Base-by-base conservation (phyloP, 2,329 filamentous ascomycete species). In the Allantophomopsis cytisporea region DNA sequence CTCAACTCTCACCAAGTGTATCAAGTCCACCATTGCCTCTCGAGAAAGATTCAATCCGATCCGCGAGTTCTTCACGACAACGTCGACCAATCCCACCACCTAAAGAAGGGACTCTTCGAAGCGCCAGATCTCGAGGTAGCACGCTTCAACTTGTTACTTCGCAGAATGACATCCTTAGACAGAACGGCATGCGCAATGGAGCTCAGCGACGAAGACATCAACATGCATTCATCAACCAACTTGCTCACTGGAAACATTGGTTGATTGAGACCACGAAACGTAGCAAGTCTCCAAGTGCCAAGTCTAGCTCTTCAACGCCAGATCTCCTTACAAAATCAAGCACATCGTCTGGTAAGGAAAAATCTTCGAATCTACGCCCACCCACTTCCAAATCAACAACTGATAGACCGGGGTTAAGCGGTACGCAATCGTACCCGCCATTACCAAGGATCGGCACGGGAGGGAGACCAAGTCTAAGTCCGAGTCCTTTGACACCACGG, bases 401-500 rank as follows among this genome's bases (percentile, higher is more conserved):
- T 43, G 55, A 17, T 46, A 62, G 40, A 45, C 53, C 33, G 43
- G 51, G 39, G 48, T 60, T 21, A 50, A 56, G 17, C 54, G 59
- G 21, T 50, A 59, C 39, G 32, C 49, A 43, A 46, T 45, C 33
- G 35, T 57, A 49, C 44, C 55, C 45, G 40, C 53, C 37, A 41
- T 46, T 59, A 31, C 46, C 54, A 28, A 54, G 56, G n/a, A 53
- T 59, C 34, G 54, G 60, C 45, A 55, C 65, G 43, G 74, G 77
- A 52, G 80, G 80, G 51, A 74, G 86, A 13, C 82, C 86, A 44
- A 94, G 87, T 0, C 63, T 93, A 8, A 94, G 86, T 0, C 91
- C 91, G 0, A 81, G 80, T 2, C 89, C 91, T 0, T 60, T 95
- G 32, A 96, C 91, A 1, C 89, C 91, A 3, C 81, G 87, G 31